Base-by-base conservation (phyloP, 108 stramenopile species). In the Aurantiochytrium sp. region DNA sequence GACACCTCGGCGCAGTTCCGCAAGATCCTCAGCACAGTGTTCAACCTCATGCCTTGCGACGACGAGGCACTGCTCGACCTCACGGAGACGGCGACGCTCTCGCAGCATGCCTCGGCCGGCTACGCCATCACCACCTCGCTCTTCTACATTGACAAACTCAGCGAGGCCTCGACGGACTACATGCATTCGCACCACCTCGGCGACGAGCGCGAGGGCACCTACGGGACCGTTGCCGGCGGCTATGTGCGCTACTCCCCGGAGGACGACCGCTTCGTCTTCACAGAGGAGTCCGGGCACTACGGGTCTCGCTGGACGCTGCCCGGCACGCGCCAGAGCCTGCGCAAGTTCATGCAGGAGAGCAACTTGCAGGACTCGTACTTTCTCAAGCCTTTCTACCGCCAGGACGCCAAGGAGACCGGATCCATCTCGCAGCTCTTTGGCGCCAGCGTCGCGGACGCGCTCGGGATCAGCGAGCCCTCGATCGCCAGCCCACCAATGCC, bases 301-400 rank as follows among this genome's bases (percentile, higher is more conserved):
- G 73, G 73, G 12, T 81, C 45, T 41, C 73, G 73, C n/a, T 81
- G 73, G 73, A 81, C 73, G n/a, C 24, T 81, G 42, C 73, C 73
- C 6, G 73, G 73, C 10, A 81, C 73, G n/a, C 73, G 73, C 42
- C 73, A 81, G 45, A 81, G 73, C 24, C 45, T 81, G 45, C 42
- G 45, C 73, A 81, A 48, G 42, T 81, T 81, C 1, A 81, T 81
- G 73, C 42, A 81, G 32, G 73, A 81, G 45, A 81, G 73, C 2
- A 48, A 48, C 42, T 24, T 81, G n/a, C 42, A 41, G 45, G 39
- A 81, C 2, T 81, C 73, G 42, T 81, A 81, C 45, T 48, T 48
- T 30, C 73, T 81, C 2, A 81, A 81, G 45, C 73, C 73, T 42
- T 81, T 81, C 24, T 81, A 27, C 32, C 73, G 73, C 1, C 73